Conservation (phyloP, 2,329 filamentous ascomycete genomes). For the Cytospora piceicola region DNA sequence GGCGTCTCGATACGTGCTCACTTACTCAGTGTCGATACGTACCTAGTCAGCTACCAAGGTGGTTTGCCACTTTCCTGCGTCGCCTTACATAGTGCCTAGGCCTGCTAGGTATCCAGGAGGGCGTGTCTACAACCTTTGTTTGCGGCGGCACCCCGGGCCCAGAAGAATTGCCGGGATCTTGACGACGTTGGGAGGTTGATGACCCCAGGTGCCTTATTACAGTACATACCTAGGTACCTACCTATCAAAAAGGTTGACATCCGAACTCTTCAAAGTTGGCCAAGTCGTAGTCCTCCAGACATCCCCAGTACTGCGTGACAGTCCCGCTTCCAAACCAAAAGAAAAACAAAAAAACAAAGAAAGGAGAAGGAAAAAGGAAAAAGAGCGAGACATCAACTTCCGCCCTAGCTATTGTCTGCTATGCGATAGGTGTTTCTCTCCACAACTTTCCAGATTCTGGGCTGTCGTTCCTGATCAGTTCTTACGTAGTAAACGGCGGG, state of each 20-base stretch:
- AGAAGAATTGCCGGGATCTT: neutral
- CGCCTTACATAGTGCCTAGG: neutral
- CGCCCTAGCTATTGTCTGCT: neutral
- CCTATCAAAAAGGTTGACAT: neutral
- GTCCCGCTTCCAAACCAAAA: no score
- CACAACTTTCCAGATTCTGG: neutral
- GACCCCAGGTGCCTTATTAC: neutral
- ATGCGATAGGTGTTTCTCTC: neutral
- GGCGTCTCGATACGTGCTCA: neutral
- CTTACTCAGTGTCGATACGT: neutral
- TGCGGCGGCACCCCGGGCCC: neutral
- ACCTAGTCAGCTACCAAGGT: neutral
- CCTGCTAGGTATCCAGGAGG: neutral
- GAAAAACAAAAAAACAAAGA: no score
- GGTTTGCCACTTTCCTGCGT: neutral
- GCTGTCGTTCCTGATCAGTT: neutral
- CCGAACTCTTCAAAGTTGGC: no score
- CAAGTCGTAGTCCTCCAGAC: no score
- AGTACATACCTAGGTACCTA: no score
- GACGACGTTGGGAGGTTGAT: neutral
- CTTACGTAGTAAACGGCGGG: neutral
- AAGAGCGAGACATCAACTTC: neutral
- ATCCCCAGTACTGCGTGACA: neutral
- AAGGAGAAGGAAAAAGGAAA: no score
- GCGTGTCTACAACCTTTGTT: slow-evolving; percentile 1